Evolutionary conservation across 768 basidiomycete species (phyloP), one percentile per base, ranked within the genome.

Genomic region (Termitomyces sp.): DNA sequence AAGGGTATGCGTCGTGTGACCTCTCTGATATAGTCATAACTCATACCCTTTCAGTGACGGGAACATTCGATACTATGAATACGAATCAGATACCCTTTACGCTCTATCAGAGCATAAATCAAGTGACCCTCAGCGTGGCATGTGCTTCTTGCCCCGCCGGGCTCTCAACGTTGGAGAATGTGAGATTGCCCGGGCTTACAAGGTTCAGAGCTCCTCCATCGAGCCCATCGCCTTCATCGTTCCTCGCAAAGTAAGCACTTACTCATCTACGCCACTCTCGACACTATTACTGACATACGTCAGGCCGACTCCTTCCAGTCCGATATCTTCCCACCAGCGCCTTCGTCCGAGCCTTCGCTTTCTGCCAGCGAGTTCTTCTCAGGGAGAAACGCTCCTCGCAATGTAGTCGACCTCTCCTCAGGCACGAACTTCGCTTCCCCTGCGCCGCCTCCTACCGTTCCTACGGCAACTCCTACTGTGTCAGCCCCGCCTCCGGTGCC

Each of bases 21-120:
- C 38, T 43, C 22, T 24, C 55, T 43, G 18, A 13, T 49, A 7
- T 48, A 26, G 13, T 46, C 54, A 22, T 49, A 36, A 44, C 54
- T 55, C 36, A 54, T 0, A 1, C 28, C 48, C 28, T 51, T 67
- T 40, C 50, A 92, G 93, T 41, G 96, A 99, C 66, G 96, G 96
- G 30, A 99, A 99, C 70, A 87, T 98, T 61, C 87, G 96, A n/a
- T 96, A 92, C 80, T 98, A 88, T 71, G 97, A 99, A 70, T 94
- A 88, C 72, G 95, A 97, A 65, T 83, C 81, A 33, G 95, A 98
- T 72, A 78, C 85, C 48, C 78, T 98, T 20, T 79, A 84, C 73
- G 71, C 83, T 18, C 79, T 94, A 5, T 76, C 86, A 20, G 97
- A 98, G 69, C 83, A 95, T 79, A 90, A 94, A 70, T 90, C 88